These are phyloP conservation scores for Rhodotorula glutinis DNA, from an alignment of 1,284 basidiomycete species.

Conservation along the genomic window DNA sequence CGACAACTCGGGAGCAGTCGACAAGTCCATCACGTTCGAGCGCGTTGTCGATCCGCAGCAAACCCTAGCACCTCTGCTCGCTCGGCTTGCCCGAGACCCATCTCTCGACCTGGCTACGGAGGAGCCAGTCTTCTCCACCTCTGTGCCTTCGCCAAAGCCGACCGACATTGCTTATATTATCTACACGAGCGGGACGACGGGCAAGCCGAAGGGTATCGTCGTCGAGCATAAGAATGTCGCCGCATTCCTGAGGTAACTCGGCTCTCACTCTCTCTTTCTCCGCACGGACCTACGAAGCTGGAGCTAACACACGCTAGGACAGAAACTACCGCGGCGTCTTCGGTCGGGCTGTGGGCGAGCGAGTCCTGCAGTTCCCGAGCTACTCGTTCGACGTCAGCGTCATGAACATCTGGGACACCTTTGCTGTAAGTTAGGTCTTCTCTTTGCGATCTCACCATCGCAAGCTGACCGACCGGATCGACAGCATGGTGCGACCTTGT, in stretches of 20 bases:
- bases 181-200: constrained; percentile 42
- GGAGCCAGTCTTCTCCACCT: background rate
- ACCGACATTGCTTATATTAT: constrained; percentile 39
- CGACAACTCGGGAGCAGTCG: too few species aligned
- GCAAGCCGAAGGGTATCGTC: constrained; percentile 39
- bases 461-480: background rate
- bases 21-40: background rate
- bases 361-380: constrained; percentile 42
- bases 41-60: constrained; percentile 16
- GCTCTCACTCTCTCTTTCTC: too few species aligned
- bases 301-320: too few species aligned
- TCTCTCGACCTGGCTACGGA: background rate
- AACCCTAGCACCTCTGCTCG: constrained; percentile 10
- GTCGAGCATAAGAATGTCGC: constrained; percentile 40
- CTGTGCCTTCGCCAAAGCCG: background rate
- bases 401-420: constrained; percentile 43
- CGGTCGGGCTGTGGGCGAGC: constrained; percentile 30
- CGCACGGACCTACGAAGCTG: too few species aligned
- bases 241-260: constrained; percentile 32
- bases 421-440: constrained; percentile 21
- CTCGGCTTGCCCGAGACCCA: background rate
- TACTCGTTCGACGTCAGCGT: constrained; percentile 42
- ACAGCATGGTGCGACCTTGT: constrained; percentile 42
- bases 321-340: constrained; percentile 41
- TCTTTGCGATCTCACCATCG: too few species aligned